Evolutionary conservation across 1,284 basidiomycete genomes (phyloP).

Genomic region (Malassezia furfur): DNA sequence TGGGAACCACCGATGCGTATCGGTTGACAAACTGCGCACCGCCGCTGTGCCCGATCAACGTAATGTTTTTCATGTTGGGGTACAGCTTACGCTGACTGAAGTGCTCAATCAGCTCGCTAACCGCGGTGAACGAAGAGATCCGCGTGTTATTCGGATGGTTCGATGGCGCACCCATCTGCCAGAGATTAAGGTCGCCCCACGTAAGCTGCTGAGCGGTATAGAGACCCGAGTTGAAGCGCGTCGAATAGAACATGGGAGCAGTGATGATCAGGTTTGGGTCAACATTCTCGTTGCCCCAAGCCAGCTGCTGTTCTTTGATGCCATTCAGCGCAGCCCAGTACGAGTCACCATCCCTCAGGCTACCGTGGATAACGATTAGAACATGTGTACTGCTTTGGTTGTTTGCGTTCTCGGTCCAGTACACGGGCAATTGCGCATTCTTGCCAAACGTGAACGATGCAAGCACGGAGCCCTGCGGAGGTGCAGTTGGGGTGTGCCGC

Average conservation of each 20-base stretch:
- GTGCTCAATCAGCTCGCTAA: slow-evolving; percentile 21
- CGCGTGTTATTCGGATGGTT: slow-evolving; percentile 18
- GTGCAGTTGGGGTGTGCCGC: neutral
- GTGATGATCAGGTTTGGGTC: slow-evolving; percentile 24
- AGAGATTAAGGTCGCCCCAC: slow-evolving; percentile 34
- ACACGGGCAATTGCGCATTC: neutral
- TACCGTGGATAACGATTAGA: slow-evolving; percentile 33
- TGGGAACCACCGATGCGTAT: slow-evolving; percentile 20
- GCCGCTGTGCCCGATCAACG: slow-evolving; percentile 37
- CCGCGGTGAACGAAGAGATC: slow-evolving; percentile 22
- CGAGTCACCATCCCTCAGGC: slow-evolving; percentile 24
- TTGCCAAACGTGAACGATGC: neutral
- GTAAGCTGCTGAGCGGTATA: slow-evolving; percentile 19
- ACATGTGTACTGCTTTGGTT: slow-evolving; percentile 7
- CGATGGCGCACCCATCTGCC: slow-evolving; percentile 24
- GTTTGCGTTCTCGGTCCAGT: neutral
- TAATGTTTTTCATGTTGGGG: slow-evolving; percentile 33
- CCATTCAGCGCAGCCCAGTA: slow-evolving; percentile 30
- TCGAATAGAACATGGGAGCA: slow-evolving; percentile 34
- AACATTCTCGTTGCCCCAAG: slow-evolving; percentile 13
- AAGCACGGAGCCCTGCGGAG: neutral
- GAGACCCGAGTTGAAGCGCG: slow-evolving; percentile 13
- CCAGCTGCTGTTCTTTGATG: slow-evolving; percentile 15
- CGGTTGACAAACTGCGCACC: slow-evolving; percentile 33
- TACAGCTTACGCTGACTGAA: slow-evolving; percentile 19